phyloP scores from a whole-genome alignment of 2,329 filamentous ascomycete genomes.

The Salinomyces thailandicus region DNA sequence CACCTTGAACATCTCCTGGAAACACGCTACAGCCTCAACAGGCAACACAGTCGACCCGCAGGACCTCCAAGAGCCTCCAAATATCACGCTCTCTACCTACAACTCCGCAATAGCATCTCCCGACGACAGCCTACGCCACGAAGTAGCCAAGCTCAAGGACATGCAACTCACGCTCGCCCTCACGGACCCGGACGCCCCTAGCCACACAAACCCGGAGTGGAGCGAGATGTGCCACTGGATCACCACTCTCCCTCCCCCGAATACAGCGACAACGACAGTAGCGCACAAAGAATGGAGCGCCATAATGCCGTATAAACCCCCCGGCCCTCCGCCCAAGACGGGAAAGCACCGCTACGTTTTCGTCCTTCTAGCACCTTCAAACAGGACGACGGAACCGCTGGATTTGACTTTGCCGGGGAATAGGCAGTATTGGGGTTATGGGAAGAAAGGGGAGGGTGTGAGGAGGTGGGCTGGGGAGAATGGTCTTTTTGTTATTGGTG shows the following conservation, averaged over 20 bases:
- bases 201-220: constrained; percentile 43
- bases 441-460: constrained; percentile 40
- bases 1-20: constrained; percentile 39
- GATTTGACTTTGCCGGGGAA: constrained; percentile 38
- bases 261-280: background rate
- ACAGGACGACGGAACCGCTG: constrained; percentile 33
- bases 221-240: constrained; percentile 50
- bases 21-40: constrained; percentile 35
- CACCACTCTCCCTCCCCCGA: constrained; percentile 15
- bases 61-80: constrained; percentile 32
- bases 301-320: constrained; percentile 42
- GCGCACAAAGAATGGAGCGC: constrained; percentile 22
- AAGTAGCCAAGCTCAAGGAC: background rate
- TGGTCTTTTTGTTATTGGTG: constrained; percentile 38
- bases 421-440: constrained; percentile 47
- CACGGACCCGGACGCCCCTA: constrained; percentile 50
- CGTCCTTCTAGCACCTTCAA: constrained; percentile 37
- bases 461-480: constrained; percentile 42
- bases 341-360: constrained; percentile 50
- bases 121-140: background rate
- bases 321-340: constrained; percentile 45
- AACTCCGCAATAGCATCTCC: constrained; percentile 11
- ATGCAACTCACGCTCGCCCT: constrained; percentile 40
- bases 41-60: constrained; percentile 45
- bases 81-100: constrained; percentile 21